phyloP scores from a whole-genome alignment of 164 flowering plant species.

The Macadamia integrifolia region DNA sequence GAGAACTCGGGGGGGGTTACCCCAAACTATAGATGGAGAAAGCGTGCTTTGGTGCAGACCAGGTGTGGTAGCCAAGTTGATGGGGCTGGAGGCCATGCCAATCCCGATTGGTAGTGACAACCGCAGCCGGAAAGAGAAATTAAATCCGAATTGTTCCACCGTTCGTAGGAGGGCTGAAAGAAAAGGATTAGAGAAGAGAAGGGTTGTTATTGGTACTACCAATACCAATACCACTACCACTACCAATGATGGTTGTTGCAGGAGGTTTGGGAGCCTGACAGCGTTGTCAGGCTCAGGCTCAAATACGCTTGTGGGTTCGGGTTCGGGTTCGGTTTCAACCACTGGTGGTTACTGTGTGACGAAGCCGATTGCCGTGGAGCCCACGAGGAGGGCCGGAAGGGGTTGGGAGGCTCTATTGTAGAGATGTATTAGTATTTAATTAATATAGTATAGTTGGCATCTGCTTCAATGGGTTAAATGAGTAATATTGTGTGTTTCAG shows the following conservation, averaged over 20 bases:
- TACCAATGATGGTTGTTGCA: neutral
- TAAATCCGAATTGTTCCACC: conserved; percentile 1
- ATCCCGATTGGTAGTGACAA: conserved; percentile 31
- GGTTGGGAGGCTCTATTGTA: too few species aligned
- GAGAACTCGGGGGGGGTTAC: conserved; percentile 24
- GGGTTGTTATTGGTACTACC: conserved; percentile 4
- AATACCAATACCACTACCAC: too few species aligned
- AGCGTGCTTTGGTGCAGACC: conserved; percentile 84
- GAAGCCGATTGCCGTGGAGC: conserved; percentile 4
- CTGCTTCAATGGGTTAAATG: too few species aligned
- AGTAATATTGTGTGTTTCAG: too few species aligned
- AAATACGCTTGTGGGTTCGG: too few species aligned
- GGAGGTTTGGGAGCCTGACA: neutral
- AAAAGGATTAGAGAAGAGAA: conserved; percentile 30
- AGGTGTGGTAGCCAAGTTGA: conserved; percentile 77
- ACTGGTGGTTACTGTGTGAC: conserved; percentile 2
- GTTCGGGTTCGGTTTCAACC: neutral
- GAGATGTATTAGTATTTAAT: too few species aligned
- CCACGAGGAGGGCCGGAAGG: too few species aligned
- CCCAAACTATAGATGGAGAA: conserved; percentile 51
- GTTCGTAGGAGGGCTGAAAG: conserved; percentile 35
- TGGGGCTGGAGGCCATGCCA: conserved; percentile 92
- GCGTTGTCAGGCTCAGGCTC: too few species aligned
- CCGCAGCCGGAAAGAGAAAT: conserved; percentile 14
- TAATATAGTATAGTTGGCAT: too few species aligned